phyloP scores from a whole-genome alignment of 2,329 filamentous ascomycete species.

The Hypoxylon sp. region DNA sequence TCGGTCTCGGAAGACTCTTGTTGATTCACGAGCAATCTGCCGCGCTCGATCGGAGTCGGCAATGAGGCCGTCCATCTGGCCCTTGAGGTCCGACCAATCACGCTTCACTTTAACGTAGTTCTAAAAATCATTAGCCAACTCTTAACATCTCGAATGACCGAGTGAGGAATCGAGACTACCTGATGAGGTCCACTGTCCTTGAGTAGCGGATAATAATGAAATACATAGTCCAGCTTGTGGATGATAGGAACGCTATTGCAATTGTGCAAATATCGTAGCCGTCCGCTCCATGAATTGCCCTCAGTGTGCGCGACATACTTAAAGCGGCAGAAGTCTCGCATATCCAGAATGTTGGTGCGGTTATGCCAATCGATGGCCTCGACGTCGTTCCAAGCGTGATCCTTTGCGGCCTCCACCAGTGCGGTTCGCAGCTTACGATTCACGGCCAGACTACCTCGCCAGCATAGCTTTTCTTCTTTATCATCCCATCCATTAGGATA shows the following conservation, averaged over 20 bases:
- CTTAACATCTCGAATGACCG: too few species aligned
- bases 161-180: slow-evolving; percentile 12
- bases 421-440: slow-evolving; percentile 44
- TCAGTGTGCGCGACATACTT: slow-evolving; percentile 49
- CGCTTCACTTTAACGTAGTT: slow-evolving; percentile 64
- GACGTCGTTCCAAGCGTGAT: slow-evolving; percentile 50
- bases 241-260: slow-evolving; percentile 61
- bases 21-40: slow-evolving; percentile 63
- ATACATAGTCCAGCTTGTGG: slow-evolving; percentile 62
- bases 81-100: slow-evolving; percentile 57
- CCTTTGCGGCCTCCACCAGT: slow-evolving; percentile 44
- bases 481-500: slow-evolving; percentile 43
- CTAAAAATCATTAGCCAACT: slow-evolving; percentile 13
- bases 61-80: slow-evolving; percentile 57
- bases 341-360: slow-evolving; percentile 43
- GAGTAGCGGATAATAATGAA: slow-evolving; percentile 63
- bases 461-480: slow-evolving; percentile 49
- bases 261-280: slow-evolving; percentile 53
- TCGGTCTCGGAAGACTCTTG: slow-evolving; percentile 62
- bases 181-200: slow-evolving; percentile 59
- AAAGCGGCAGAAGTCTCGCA: slow-evolving; percentile 49
- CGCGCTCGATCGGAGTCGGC: slow-evolving; percentile 60
- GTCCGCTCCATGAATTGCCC: slow-evolving; percentile 51
- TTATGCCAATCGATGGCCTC: slow-evolving; percentile 48
- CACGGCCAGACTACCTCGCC: slow-evolving; percentile 53